Evolutionary conservation across 345 rosid species (phyloP).

Genomic region (Carallia brachiata): DNA sequence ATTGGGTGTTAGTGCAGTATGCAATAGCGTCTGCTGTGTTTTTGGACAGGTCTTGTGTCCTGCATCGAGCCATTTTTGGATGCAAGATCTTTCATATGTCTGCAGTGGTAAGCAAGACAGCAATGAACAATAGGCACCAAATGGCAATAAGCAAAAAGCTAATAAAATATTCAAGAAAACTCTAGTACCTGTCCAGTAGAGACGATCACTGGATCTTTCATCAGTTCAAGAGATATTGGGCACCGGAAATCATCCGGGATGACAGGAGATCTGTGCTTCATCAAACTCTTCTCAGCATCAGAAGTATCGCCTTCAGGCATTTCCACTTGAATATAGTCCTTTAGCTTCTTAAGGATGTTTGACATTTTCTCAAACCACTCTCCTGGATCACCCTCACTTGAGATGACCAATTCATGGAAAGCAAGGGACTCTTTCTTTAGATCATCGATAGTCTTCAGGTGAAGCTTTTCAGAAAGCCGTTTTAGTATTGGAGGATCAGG

Average conservation of each 20-base stretch:
- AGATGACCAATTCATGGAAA: slow-evolving; percentile 66
- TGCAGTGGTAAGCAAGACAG: slow-evolving; percentile 36
- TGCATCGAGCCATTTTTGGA: slow-evolving; percentile 97
- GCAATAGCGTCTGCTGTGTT: slow-evolving; percentile 91
- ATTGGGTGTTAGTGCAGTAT: slow-evolving; percentile 82
- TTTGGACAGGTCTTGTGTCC: slow-evolving; percentile 97
- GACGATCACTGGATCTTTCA: slow-evolving; percentile 97
- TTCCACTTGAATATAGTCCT: slow-evolving; percentile 49
- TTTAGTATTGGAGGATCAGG: slow-evolving; percentile 56
- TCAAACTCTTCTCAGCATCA: slow-evolving; percentile 38
- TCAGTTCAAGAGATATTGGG: slow-evolving; percentile 94
- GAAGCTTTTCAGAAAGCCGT: slow-evolving; percentile 78
- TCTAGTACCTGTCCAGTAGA: slow-evolving; percentile 88
- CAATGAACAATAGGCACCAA: slow-evolving; percentile 16
- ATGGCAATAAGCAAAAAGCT: neutral
- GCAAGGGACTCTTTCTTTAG: slow-evolving; percentile 78
- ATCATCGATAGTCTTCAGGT: slow-evolving; percentile 71
- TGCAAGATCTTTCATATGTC: slow-evolving; percentile 95
- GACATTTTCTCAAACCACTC: slow-evolving; percentile 61
- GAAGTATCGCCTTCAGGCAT: slow-evolving; percentile 53
- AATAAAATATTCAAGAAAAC: slow-evolving; percentile 2
- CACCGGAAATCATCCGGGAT: slow-evolving; percentile 97
- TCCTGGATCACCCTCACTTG: slow-evolving; percentile 58
- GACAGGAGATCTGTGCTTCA: slow-evolving; percentile 86
- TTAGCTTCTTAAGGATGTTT: slow-evolving; percentile 68